Base-by-base conservation (phyloP, 176 grass and related monocot genomes). In the Elaeis guineensis region DNA sequence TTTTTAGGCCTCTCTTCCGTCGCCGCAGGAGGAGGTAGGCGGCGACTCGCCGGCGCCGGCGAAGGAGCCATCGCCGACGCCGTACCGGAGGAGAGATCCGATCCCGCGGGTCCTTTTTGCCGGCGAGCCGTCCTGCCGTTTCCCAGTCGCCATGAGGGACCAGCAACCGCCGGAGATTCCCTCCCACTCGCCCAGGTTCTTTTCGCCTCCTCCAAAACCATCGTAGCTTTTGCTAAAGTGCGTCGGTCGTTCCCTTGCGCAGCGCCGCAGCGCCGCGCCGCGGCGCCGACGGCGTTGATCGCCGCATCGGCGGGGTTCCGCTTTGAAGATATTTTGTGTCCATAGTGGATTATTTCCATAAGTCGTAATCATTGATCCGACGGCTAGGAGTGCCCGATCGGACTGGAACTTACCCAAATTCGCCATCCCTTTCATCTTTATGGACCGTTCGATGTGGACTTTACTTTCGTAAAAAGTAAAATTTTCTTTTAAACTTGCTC, bases 71-170 rank as follows among this genome's bases (percentile, higher is more conserved):
- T 82, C 72, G 17, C 66, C 59, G 1, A 72, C 73, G 17, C 66
- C 79, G 7, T 82, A 77, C 67, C 73, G 79, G 35, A 66, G 79
- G 28, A 71, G 72, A 72, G 67, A 82, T 54, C 79, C 50, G 7
- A 56, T 71, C 19, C 39, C 72, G 26, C 49, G 61, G 19, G 49
- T 16, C 3, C 49, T 19, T 16, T 17, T 16, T 18, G 26, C 70
- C 19, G 51, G 49, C 28, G 25, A 20, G 0, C 25, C 57, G 4
- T 61, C 69, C 1, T 61, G 22, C 49, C 59, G 48, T 23, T 21
- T 16, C 19, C 19, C 53, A 3, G 15, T 61, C 16, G 20, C 72
- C 50, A 51, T 21, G 5, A 22, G 19, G 49, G 64, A 77, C 19
- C 55, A 23, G 59, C 19, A 22, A 30, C 59, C 55, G 28, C 73